Conservation (phyloP, 768 basidiomycete species). For the Bullera alba region DNA sequence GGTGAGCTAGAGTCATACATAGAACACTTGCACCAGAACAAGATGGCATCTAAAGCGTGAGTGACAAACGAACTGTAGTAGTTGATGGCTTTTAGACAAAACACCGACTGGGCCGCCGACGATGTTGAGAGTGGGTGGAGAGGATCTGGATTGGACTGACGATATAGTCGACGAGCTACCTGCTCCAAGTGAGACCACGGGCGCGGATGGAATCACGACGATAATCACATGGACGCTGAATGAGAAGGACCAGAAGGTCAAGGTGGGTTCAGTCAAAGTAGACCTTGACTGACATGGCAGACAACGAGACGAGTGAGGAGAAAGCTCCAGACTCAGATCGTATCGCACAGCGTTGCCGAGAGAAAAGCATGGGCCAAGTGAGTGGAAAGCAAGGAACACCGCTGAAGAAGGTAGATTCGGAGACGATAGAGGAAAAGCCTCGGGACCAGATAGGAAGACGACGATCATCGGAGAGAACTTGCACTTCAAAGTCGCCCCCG, state of each 20-base stretch:
- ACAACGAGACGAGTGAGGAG: constrained; percentile 80
- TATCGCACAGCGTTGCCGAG: constrained; percentile 90
- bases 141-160: no score
- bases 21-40: no score
- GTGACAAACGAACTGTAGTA: no score
- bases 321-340: constrained; percentile 78
- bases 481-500: constrained; percentile 49
- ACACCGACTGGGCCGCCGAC: no score
- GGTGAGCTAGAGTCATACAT: no score
- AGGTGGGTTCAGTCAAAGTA: constrained; percentile 52
- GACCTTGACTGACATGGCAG: constrained; percentile 47
- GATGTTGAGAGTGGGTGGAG: no score
- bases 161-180: constrained; percentile 37
- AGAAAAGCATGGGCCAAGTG: constrained; percentile 75
- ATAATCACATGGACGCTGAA: constrained; percentile 74
- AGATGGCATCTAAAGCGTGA: no score
- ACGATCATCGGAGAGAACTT: constrained; percentile 73
- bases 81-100: no score
- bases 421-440: constrained; percentile 72
- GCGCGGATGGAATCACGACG: constrained; percentile 80
- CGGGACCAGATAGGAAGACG: constrained; percentile 87
- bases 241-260: constrained; percentile 91
- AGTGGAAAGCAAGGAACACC: background rate
- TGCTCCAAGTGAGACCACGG: constrained; percentile 59
- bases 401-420: constrained; percentile 60